These are phyloP conservation scores for Planoprotostelium fungivorum DNA, from an alignment of 78 protist species.

Conservation along the genomic window DNA sequence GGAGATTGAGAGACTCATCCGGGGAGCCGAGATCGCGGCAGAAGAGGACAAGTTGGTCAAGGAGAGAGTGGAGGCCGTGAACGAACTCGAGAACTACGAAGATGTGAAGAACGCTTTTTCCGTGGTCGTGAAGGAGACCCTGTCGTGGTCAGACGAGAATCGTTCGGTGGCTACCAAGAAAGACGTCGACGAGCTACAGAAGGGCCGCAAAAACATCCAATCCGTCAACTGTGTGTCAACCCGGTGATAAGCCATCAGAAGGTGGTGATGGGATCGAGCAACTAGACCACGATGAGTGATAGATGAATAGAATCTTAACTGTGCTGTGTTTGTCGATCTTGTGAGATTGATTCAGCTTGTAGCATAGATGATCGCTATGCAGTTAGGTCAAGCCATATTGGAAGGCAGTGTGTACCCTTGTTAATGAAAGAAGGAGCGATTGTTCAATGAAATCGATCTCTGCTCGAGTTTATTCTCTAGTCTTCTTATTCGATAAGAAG, in stretches of 20 bases:
- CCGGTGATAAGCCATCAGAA: too few relatives aligned
- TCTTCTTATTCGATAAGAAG: too few relatives aligned
- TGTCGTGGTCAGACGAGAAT: conserved; percentile 92
- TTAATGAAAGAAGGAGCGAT: too few relatives aligned
- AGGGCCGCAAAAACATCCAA: conserved; percentile 81
- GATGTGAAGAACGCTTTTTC: conserved; percentile 72
- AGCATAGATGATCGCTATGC: too few relatives aligned
- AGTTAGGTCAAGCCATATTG: too few relatives aligned
- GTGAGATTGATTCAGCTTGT: too few relatives aligned
- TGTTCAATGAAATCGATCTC: too few relatives aligned
- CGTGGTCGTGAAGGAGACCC: conserved; percentile 82
- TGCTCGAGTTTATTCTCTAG: too few relatives aligned
- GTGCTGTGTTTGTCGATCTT: too few relatives aligned
- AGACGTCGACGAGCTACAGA: conserved; percentile 89
- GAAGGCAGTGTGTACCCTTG: too few relatives aligned
- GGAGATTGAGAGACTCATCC: conserved; percentile 92
- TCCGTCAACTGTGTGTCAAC: too few relatives aligned
- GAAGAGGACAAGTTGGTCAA: conserved; percentile 76
- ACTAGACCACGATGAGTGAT: not conserved
- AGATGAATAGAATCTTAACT: too few relatives aligned
- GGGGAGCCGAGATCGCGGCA: conserved; percentile 83
- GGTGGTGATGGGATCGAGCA: conserved; percentile 40
- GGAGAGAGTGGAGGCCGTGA: conserved; percentile 75
- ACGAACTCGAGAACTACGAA: conserved; percentile 81
- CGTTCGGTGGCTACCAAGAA: conserved; percentile 81